Percentiles rank a stretch among this genome's conserved stretches.
Conservation (phyloP, 108 stramenopile species). For the Halocafeteria seosinensis region DNA sequence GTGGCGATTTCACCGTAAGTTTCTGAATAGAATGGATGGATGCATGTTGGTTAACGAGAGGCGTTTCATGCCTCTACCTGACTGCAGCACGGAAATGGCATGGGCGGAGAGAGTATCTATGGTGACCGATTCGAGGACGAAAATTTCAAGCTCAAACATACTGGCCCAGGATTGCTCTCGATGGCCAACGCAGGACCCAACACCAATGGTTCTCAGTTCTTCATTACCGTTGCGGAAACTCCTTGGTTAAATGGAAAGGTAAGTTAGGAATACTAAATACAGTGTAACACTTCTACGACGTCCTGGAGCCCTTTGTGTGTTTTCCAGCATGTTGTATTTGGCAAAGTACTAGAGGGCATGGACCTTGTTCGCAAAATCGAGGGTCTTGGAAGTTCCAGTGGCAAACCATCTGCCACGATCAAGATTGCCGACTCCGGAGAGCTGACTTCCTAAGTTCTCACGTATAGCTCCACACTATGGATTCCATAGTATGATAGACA, state of each 20-base stretch:
- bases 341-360: conserved; percentile 46
- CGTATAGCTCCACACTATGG: too few species aligned
- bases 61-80: too few species aligned
- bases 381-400: conserved; percentile 60
- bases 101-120: conserved; percentile 72
- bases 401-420: conserved; percentile 56
- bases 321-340: conserved; percentile 81
- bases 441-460: too few species aligned
- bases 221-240: conserved; percentile 71
- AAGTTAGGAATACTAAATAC: too few species aligned
- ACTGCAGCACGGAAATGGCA: conserved; percentile 73
- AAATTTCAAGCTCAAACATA: conserved; percentile 76
- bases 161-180: conserved; percentile 57
- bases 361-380: conserved; percentile 77
- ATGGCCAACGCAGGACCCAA: conserved; percentile 87
- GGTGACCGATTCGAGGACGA: conserved; percentile 75
- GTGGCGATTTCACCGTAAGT: conserved; percentile 80
- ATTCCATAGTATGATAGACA: too few species aligned
- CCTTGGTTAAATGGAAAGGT: conserved; percentile 71
- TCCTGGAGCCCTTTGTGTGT: conserved; percentile 47
- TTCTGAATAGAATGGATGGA: too few species aligned
- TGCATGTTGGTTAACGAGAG: too few species aligned
- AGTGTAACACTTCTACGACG: conserved; percentile 37
- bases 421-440: conserved; percentile 59
- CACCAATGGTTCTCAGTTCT: conserved; percentile 75